phyloP scores from a whole-genome alignment of 441 rosid species.

The Adansonia gregorii region DNA sequence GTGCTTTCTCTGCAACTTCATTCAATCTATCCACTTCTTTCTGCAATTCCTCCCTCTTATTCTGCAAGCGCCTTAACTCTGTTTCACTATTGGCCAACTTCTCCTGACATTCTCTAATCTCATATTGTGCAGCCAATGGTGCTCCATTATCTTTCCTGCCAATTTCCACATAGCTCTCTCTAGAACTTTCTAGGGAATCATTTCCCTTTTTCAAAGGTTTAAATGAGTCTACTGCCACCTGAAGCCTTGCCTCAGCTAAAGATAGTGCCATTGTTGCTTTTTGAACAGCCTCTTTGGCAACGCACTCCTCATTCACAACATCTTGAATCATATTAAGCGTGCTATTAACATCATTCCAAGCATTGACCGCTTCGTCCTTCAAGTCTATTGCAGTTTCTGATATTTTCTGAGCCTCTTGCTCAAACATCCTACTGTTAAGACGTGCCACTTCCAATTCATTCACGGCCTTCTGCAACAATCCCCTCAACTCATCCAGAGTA shows the following conservation, averaged over 20 bases:
- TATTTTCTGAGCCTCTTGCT: slow-evolving; percentile 87
- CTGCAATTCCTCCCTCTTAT: slow-evolving; percentile 70
- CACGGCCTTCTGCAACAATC: slow-evolving; percentile 56
- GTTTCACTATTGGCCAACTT: slow-evolving; percentile 59
- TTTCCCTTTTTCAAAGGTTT: background rate
- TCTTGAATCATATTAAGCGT: slow-evolving; percentile 59
- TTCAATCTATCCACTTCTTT: slow-evolving; percentile 73
- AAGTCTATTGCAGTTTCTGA: slow-evolving; percentile 86
- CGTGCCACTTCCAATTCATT: slow-evolving; percentile 80
- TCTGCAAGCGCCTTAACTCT: slow-evolving; percentile 58
- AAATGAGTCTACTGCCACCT: background rate
- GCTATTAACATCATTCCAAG: slow-evolving; percentile 64
- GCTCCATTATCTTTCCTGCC: slow-evolving; percentile 41
- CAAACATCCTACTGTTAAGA: slow-evolving; percentile 77
- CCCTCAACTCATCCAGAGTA: slow-evolving; percentile 65
- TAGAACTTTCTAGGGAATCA: background rate
- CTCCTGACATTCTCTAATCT: slow-evolving; percentile 60
- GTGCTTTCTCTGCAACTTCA: slow-evolving; percentile 71
- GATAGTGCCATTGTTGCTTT: slow-evolving; percentile 83
- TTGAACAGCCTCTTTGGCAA: slow-evolving; percentile 77
- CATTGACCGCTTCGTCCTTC: slow-evolving; percentile 78
- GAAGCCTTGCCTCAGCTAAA: slow-evolving; percentile 72
- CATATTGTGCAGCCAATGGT: slow-evolving; percentile 61
- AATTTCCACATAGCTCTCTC: background rate
- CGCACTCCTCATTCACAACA: slow-evolving; percentile 60